Percentiles rank a stretch among this genome's conserved stretches.
Conservation (phyloP, 2,329 filamentous ascomycete species). For the Microcyclospora pomicola region DNA sequence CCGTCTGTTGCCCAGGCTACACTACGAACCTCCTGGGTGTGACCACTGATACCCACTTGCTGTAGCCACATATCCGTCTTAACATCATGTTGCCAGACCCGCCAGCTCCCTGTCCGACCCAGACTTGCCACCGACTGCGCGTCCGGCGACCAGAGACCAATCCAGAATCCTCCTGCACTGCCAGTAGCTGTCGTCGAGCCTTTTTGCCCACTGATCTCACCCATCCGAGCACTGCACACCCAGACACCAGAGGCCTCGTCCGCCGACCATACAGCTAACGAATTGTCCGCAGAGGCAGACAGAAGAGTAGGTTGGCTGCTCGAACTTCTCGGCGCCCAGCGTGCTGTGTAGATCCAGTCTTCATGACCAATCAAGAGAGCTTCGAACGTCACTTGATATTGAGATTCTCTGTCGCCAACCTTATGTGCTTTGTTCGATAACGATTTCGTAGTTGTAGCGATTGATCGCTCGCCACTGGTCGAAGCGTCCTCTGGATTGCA, state of each 20-base stretch:
- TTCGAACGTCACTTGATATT: conserved; percentile 81
- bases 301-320: conserved; percentile 40
- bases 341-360: conserved; percentile 90
- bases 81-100: conserved; percentile 58
- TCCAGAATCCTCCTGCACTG: conserved; percentile 93
- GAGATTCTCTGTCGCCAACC: conserved; percentile 46
- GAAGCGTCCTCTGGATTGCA: conserved; percentile 42
- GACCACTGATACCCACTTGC: conserved; percentile 64
- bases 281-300: conserved; percentile 89
- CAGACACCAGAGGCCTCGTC: conserved; percentile 77
- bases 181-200: conserved; percentile 93
- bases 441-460: conserved; percentile 35
- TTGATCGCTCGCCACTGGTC: conserved; percentile 2
- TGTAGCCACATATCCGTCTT: conserved; percentile 59
- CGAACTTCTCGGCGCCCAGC: conserved; percentile 48
- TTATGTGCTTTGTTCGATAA: conserved; percentile 82
- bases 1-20: conserved; percentile 74
- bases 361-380: conserved; percentile 88
- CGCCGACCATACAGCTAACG: conserved; percentile 80
- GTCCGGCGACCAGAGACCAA: conserved; percentile 76
- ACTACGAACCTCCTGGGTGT: conserved; percentile 67
- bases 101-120: conserved; percentile 86
- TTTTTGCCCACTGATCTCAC: conserved; percentile 88
- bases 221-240: conserved; percentile 72
- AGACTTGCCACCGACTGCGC: conserved; percentile 65